Evolutionary conservation across 768 basidiomycete genomes (phyloP).

Genomic region (Lactarius psammicola): DNA sequence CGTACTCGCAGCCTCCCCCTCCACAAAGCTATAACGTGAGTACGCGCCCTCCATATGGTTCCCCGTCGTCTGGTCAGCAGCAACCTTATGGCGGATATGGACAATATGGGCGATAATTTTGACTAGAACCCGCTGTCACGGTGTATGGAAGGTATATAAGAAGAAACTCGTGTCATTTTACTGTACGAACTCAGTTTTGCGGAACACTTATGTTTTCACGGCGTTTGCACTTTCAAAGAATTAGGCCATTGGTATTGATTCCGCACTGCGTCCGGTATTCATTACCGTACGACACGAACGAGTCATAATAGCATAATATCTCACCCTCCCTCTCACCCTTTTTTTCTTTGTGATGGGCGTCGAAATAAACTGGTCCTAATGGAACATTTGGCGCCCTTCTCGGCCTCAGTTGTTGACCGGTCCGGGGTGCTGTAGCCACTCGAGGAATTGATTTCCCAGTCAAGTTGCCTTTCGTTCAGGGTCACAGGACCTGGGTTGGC

Average conservation of each 20-base stretch:
- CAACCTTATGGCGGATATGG: conserved; percentile 35
- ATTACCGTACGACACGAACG: neutral
- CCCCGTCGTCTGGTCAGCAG: conserved; percentile 33
- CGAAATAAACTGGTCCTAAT: conserved; percentile 1
- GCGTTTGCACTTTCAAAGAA: neutral
- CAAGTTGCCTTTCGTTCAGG: neutral
- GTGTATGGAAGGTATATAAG: conserved; percentile 16
- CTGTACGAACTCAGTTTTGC: neutral
- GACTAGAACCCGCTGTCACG: neutral
- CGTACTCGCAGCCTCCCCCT: conserved; percentile 31
- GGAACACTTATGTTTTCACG: conserved; percentile 14
- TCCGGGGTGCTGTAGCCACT: neutral
- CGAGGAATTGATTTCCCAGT: neutral
- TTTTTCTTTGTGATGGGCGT: neutral
- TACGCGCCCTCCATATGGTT: conserved; percentile 14
- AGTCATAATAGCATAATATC: conserved; percentile 1
- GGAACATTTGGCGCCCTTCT: conserved; percentile 5
- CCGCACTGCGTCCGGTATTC: conserved; percentile 8
- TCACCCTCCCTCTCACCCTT: neutral
- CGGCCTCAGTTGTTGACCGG: neutral
- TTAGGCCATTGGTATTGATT: neutral
- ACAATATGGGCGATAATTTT: conserved; percentile 36
- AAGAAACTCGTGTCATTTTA: conserved; percentile 8
- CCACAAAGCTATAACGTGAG: conserved; percentile 23
- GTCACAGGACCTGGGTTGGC: neutral